Evolutionary conservation across 2,329 filamentous ascomycete genomes (phyloP), one percentile per base, ranked within the genome.

Genomic region (Cercospora citrullina): DNA sequence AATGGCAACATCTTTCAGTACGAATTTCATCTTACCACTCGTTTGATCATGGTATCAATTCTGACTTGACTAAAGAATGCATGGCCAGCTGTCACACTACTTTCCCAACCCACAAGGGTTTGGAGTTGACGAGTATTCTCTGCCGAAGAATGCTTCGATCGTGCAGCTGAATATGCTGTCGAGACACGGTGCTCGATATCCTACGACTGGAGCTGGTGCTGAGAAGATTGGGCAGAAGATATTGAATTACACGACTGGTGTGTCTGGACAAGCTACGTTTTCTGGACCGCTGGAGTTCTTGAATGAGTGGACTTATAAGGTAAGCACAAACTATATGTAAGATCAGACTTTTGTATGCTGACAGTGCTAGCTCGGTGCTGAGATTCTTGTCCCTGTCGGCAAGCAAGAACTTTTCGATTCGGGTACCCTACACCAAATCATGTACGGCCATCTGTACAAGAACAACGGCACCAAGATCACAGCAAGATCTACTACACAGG

Each of bases 151-250:
- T 12, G 86, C 90, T 0, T 87, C 90, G 67, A 90, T 93, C 60
- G 82, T 89, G 30, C 89, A 91, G 80, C 81, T 93, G 55, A 81
- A 90, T 80, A 89, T 93, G 87, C 81, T 93, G 4, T 90, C 89
- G 12, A 87, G 91, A 1, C 91, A 93, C 75, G 91, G 91, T 8
- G 85, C 89, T 45, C 85, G 91, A 14, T 94, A 93, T 77, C 91
- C 91, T 0, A 91, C 90, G 2, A 81, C 82, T 3, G 84, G 84
- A 0, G 83, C 86, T 36, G 85, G 85, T 31, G 86, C 90, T 9
- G 79, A 81, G 18, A 75, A 76, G 0, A 85, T 90, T 48, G 89
- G 87, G 0, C 76, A 84, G 53, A 87, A 87, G 71, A 81, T 93
- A 55, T 81, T 81, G 23, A 85, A 87, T 68, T 81, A 85, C 21